Percentiles rank a stretch among this genome's conserved stretches.
These are phyloP conservation scores for Narthecium ossifragum DNA, from an alignment of 106 monocot genomes.

Conservation along the genomic window DNA sequence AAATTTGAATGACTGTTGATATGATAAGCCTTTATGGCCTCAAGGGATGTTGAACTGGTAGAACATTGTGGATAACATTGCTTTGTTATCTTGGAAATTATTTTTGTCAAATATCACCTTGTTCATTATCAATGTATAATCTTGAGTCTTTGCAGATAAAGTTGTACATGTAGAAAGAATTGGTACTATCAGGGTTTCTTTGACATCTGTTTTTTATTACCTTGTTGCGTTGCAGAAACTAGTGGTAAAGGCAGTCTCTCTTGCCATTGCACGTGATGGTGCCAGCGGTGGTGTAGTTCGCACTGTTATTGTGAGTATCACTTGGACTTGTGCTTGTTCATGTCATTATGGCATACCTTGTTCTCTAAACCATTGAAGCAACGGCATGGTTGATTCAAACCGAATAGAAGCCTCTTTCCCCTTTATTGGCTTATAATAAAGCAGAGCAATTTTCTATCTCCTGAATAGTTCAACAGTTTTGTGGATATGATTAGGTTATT, in stretches of 20 bases:
- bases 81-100: too few species aligned
- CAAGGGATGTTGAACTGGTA: too few species aligned
- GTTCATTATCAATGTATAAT: too few species aligned
- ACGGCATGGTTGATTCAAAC: not conserved
- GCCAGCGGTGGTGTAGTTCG: conserved; percentile 97
- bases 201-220: conserved; percentile 1
- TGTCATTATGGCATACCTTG: not conserved
- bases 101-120: too few species aligned
- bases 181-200: too few species aligned
- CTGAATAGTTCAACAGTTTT: not conserved
- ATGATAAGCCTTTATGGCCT: too few species aligned
- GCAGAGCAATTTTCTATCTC: not conserved
- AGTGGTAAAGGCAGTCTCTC: conserved; percentile 86
- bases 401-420: not conserved
- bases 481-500: too few species aligned
- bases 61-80: too few species aligned
- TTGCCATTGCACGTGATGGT: conserved; percentile 90
- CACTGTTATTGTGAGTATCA: conserved; percentile 69
- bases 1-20: too few species aligned
- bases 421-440: not conserved
- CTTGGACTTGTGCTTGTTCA: not conserved
- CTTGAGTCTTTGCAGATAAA: too few species aligned
- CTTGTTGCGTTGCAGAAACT: conserved; percentile 38
- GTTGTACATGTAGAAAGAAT: too few species aligned
- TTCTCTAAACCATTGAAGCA: not conserved